Conservation (phyloP, 1,284 basidiomycete genomes). For the Boletus sp. region DNA sequence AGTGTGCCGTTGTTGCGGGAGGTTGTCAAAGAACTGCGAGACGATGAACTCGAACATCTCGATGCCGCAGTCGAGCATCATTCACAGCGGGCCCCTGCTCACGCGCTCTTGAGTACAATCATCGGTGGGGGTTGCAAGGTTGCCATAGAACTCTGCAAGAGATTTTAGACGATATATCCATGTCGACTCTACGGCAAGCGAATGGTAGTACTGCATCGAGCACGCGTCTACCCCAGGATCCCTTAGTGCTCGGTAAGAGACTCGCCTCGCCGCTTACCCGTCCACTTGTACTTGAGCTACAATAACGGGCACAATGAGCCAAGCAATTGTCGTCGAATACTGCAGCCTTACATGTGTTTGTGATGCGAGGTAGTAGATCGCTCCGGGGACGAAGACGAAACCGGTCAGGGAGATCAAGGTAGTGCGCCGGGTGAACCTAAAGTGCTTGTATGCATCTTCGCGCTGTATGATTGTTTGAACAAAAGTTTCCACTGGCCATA, state of each 20-base stretch:
- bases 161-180: conserved; percentile 45
- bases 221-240: not conserved
- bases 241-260: conserved; percentile 32
- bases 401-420: conserved; percentile 50
- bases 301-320: conserved; percentile 10
- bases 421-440: conserved; percentile 69
- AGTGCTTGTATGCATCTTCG: conserved; percentile 75
- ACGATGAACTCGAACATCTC: conserved; percentile 93
- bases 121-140: conserved; percentile 85
- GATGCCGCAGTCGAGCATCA: conserved; percentile 89
- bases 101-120: conserved; percentile 83
- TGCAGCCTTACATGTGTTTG: conserved; percentile 35
- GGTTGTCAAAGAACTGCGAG: conserved; percentile 83
- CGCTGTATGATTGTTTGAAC: conserved; percentile 47
- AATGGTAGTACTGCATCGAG: not conserved
- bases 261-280: conserved; percentile 44
- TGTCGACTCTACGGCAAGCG: not conserved
- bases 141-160: conserved; percentile 87
- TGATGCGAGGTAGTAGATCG: conserved; percentile 38
- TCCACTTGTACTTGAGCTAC: conserved; percentile 49
- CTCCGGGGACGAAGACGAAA: conserved; percentile 44
- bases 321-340: not conserved
- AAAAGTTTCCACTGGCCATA: not conserved
- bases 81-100: conserved; percentile 88
- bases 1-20: conserved; percentile 75